Base-by-base conservation (phyloP, 192 early-diverging fungal genomes). In the Dispira simplex region DNA sequence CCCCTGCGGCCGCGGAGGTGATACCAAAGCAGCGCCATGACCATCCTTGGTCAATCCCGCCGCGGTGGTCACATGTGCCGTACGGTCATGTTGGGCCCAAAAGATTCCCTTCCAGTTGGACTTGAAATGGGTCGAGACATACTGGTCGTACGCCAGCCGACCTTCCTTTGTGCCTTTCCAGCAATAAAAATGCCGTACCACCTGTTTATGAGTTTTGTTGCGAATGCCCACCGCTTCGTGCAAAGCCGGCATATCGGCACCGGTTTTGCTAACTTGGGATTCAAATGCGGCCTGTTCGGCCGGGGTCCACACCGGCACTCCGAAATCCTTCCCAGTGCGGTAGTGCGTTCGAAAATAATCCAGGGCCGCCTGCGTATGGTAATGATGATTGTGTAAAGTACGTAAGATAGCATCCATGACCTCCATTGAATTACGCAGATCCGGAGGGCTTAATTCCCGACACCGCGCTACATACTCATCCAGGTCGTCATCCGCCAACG, bases 331-430 rank as follows among this genome's bases (percentile, higher is more conserved):
- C 14, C 76, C 71, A 3, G 76, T 69, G 23, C 81, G 66, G 11
- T 55, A 62, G 13, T 62, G 59, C 6, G 14, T 68, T 1, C 65
- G 51, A 28, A 87, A 77, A 5, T 71, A 70, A 16, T 75, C 74
- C 4, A 88, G 52, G 8, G 86, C 85, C 23, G 73, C 75, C 12
- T 81, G 74, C 0, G 77, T 74, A 64, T 88, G 75, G 49, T 80
- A 88, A 8, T 63, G 66, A 27, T 68, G 72, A 20, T 69, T 46
- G 11, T 79, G 74, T 21, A 87, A 66, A 11, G 72, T 73, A 47
- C 77, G 62, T 39, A 90, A 68, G 8, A 83, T 85, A 12, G 74
- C 70, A 57, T 89, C 87, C 57, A 83, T 76, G 46, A 82, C 64
- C 67, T 89, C 87, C 57, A 81, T 66, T 9, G 83, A 85, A 54